Base-by-base conservation (phyloP, 2,329 filamentous ascomycete species). In the Epichloe sibirici region DNA sequence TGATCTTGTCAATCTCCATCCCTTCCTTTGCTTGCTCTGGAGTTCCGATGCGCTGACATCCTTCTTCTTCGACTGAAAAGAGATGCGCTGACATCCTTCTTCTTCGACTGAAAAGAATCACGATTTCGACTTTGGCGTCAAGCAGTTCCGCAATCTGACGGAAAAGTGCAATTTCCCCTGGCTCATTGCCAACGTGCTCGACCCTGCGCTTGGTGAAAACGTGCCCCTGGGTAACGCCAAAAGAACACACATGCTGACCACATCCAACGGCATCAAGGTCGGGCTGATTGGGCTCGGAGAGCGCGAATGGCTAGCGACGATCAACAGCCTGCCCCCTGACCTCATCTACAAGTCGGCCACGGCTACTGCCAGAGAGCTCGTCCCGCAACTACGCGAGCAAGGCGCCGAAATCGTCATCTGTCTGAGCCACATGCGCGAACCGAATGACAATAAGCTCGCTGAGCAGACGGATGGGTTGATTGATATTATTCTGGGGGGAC, bases 111-210 rank as follows among this genome's bases (percentile, higher is more conserved):
- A 3, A 31, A 31, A 31, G 31, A 95, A 95, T 65, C 90, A 95
- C 66, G 90, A 95, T 64, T 81, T 95, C 51, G 90, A 95, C 70
- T 95, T 95, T 68, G 90, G 90, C 12, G 85, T 94, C 42, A 76
- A 78, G 52, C 89, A 95, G 65, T 90, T 90, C 65, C 75, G 81
- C 52, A 76, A 89, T 62, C 73, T 95, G 48, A 76, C 83, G 4
- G 73, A 74, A 37, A 83, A 88, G 64, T 94, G 89, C 70, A 78
- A 77, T 23, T 95, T 95, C 60, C 90, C 90, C 3, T 95, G 90
- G 90, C 78, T 95, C 1, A 76, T 94, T 15, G 89, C 89, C 58
- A 95, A 95, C 66, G 85, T 95, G 8, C 74, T 93, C 28, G 90
- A 96, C 67, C 88, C 87, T 1, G 87, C 83, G 0, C 74, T 95